Percentiles rank a stretch among this genome's conserved stretches.
Evolutionary conservation across 345 rosid species (phyloP).

Genomic region (Punica granatum): DNA sequence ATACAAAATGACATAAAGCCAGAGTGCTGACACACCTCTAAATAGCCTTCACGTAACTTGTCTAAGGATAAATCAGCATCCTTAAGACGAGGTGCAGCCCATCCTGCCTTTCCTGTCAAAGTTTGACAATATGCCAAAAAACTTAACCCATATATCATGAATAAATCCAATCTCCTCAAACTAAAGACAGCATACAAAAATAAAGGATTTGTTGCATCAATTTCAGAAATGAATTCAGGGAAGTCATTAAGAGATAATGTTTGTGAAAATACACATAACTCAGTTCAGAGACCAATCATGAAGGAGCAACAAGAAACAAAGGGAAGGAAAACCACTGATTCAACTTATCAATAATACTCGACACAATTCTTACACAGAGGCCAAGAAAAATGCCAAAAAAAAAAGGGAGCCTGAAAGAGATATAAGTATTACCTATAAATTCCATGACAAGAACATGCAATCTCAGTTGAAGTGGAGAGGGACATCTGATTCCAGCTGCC

Average conservation of each 20-base stretch:
- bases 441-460: conserved; percentile 98
- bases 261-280: not conserved
- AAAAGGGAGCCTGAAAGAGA: not conserved
- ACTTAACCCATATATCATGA: not conserved
- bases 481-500: conserved; percentile 92
- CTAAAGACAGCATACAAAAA: not conserved
- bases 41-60: conserved; percentile 79
- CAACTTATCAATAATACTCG: not conserved
- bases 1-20: not conserved
- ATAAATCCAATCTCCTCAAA: not conserved
- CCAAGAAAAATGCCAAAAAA: not conserved
- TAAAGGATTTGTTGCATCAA: not conserved
- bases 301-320: not conserved
- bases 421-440: conserved; percentile 58
- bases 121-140: not conserved
- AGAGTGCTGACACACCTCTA: conserved; percentile 49
- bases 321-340: not conserved
- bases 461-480: conserved; percentile 60
- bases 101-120: conserved; percentile 67
- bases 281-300: not conserved
- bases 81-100: conserved; percentile 99
- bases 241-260: not conserved
- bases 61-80: conserved; percentile 85
- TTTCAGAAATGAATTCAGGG: not conserved
- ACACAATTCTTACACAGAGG: not conserved